phyloP scores from a whole-genome alignment of 2,329 filamentous ascomycete species.

The Nigrospora sphaerica region DNA sequence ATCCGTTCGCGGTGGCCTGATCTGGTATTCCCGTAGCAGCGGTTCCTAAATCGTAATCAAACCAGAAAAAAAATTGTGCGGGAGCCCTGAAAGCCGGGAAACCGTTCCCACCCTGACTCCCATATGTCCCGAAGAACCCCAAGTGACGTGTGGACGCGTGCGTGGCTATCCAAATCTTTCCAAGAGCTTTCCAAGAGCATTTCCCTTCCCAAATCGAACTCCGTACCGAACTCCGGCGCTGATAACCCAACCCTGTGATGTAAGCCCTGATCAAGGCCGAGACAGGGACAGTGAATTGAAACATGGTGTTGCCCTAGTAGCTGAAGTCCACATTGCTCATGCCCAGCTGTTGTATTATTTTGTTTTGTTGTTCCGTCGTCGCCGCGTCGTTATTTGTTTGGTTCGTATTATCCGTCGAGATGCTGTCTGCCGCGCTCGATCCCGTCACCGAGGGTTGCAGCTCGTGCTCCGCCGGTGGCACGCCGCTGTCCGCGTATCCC shows the following conservation, averaged over 20 bases:
- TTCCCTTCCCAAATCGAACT: conserved; percentile 4
- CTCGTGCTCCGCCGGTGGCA: conserved; percentile 43
- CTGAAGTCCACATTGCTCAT: conserved; percentile 51
- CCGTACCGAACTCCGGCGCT: conserved; percentile 22
- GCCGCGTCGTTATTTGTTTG: conserved; percentile 22
- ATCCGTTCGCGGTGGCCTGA: no score
- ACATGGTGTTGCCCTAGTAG: conserved; percentile 35
- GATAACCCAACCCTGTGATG: conserved; percentile 14
- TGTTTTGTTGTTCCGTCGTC: conserved; percentile 37
- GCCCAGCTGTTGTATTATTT: conserved; percentile 46
- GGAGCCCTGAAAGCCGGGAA: no score
- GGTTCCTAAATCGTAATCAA: no score
- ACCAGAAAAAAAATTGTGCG: no score
- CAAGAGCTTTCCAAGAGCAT: no score
- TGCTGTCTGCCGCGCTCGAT: conserved; percentile 30
- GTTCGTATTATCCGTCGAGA: conserved; percentile 29
- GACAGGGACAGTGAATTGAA: no score
- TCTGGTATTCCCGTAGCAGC: no score
- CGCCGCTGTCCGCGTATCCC: conserved; percentile 49
- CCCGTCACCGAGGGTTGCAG: conserved; percentile 40
- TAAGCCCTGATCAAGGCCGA: no score
- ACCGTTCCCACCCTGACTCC: no score
- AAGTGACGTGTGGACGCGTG: no score
- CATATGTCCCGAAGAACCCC: no score
- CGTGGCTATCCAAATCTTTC: no score